phyloP scores from a whole-genome alignment of 805 yeast species.

The Saturnispora dispora region DNA sequence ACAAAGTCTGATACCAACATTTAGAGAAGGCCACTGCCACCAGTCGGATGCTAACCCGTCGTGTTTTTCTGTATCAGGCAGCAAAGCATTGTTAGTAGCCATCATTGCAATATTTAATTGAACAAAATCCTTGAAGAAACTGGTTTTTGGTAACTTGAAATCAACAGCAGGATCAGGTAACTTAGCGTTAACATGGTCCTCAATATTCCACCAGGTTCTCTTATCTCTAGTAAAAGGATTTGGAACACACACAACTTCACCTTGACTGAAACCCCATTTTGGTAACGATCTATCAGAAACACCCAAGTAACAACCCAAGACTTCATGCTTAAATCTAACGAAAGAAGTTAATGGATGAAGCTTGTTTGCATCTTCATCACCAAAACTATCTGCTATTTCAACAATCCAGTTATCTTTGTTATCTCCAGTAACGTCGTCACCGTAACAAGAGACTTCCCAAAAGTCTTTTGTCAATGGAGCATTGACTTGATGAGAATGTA shows the following conservation, averaged over 20 bases:
- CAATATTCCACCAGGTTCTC: constrained; percentile 85
- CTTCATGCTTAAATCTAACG: constrained; percentile 56
- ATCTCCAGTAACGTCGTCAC: constrained; percentile 64
- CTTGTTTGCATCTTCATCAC: constrained; percentile 39
- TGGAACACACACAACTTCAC: constrained; percentile 77
- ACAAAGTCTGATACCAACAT: constrained; percentile 68
- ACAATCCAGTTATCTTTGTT: constrained; percentile 83
- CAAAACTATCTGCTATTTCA: constrained; percentile 62
- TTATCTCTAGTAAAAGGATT: constrained; percentile 64
- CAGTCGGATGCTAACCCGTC: constrained; percentile 65
- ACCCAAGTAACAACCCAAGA: constrained; percentile 67
- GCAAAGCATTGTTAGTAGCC: constrained; percentile 75
- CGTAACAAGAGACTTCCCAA: constrained; percentile 86
- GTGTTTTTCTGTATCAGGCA: constrained; percentile 68
- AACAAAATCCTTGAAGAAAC: constrained; percentile 66
- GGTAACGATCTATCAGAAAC: constrained; percentile 64
- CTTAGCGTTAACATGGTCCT: constrained; percentile 51
- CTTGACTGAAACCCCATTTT: constrained; percentile 79
- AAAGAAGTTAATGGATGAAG: constrained; percentile 72
- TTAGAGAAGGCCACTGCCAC: constrained; percentile 87
- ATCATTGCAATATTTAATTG: constrained; percentile 78
- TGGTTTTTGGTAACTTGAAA: constrained; percentile 64
- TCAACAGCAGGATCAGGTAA: constrained; percentile 53
- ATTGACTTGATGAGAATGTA: constrained; percentile 73
- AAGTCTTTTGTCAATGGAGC: constrained; percentile 62